Percentiles rank a stretch among this genome's conserved stretches.
Conservation (phyloP, 2,329 filamentous ascomycete species). For the Nothopassalora personata region DNA sequence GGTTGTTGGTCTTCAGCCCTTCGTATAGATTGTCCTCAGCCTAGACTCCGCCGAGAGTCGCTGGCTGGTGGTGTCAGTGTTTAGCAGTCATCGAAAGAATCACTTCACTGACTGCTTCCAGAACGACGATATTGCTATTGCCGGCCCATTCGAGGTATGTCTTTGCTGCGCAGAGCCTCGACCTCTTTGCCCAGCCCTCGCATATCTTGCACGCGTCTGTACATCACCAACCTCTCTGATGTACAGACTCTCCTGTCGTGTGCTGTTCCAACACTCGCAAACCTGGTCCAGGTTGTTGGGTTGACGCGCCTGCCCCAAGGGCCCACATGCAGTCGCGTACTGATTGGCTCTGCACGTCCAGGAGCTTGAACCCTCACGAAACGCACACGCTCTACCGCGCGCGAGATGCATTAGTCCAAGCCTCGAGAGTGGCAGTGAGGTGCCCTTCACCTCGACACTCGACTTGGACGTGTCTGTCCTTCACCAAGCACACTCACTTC, state of each 20-base stretch:
- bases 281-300: slow-evolving; percentile 1
- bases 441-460: slow-evolving; percentile 10
- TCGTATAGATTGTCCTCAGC: slow-evolving; percentile 61
- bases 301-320: background rate
- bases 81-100: background rate
- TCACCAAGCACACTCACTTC: background rate
- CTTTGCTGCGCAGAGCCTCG: slow-evolving; percentile 10
- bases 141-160: slow-evolving; percentile 7
- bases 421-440: slow-evolving; percentile 3
- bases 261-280: slow-evolving; percentile 1
- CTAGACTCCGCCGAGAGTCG: slow-evolving; percentile 61
- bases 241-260: slow-evolving; percentile 3
- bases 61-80: background rate
- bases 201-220: slow-evolving; percentile 1
- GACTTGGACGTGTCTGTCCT: background rate
- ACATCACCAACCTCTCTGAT: slow-evolving; percentile 4
- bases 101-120: slow-evolving; percentile 10
- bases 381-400: slow-evolving; percentile 9
- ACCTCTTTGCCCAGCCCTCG: slow-evolving; percentile 3
- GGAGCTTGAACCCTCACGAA: slow-evolving; percentile 13
- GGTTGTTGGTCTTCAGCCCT: slow-evolving; percentile 66
- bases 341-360: slow-evolving; percentile 8
- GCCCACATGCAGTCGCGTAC: background rate
- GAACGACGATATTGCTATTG: slow-evolving; percentile 2
- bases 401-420: slow-evolving; percentile 7